Evolutionary conservation across 768 basidiomycete genomes (phyloP), one percentile per base, ranked within the genome.

Genomic region (Austroboletus eburneus): DNA sequence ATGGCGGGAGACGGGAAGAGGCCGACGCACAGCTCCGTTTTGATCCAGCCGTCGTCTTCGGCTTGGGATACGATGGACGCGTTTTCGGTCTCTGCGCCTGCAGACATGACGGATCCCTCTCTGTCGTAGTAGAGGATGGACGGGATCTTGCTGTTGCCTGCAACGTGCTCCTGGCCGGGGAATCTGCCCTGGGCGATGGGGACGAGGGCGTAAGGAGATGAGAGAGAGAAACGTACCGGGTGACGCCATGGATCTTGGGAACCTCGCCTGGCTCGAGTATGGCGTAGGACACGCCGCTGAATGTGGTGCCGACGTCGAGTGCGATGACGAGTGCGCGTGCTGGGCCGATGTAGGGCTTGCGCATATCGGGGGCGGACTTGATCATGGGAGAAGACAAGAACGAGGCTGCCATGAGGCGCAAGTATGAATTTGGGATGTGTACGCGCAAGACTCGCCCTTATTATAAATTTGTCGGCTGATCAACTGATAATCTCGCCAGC

Each of bases 161-260:
- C 86, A 39, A 87, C 85, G 73, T 90, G 86, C 65, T 90, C 87
- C 66, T 89, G 87, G 16, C 87, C 87, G 9, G 87, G 87, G 47
- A 88, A 90, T 47, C 87, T 88, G 51, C 21, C 51, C 52, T 44
- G 50, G 45, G 55, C 44, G 50, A 50, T 57, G 47, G 55, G 51
- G 27, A 41, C 5, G 42, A 17, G 34, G 34, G 18, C 30, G 13
- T 7, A 32, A 13, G 30, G 17, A 43, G n/a, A 36, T 4, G 25
- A 3, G 30, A 2, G 35, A 17, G 9, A n/a, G 17, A 48, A 20
- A 50, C 74, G 22, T 51, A 87, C 87, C 87, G 73, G 48, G 87
- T 89, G 44, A 90, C 85, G 30, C 87, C 85, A 52, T 85, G 74
- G 18, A 90, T 89, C 61, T 87, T 85, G 5, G 87, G 87, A 14